phyloP scores from a whole-genome alignment of 495 filamentous ascomycete species.

The Neurospora tetrasperma region DNA sequence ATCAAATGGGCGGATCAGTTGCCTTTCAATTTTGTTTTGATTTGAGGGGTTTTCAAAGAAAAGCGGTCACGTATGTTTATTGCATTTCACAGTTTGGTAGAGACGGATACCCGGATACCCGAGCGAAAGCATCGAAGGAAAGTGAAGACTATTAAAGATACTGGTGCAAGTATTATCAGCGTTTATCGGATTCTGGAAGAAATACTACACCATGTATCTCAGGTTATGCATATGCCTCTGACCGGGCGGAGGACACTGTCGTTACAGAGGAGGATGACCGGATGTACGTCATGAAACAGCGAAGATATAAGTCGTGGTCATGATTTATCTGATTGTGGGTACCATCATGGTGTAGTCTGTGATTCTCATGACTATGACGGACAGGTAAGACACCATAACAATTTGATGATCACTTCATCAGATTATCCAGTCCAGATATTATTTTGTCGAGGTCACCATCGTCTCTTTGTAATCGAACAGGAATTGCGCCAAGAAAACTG shows the following conservation, averaged over 20 bases:
- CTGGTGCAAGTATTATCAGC: not conserved
- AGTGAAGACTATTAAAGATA: not conserved
- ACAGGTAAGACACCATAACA: not conserved
- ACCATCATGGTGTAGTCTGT: not conserved
- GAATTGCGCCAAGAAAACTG: too few relatives aligned
- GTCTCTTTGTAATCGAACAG: too few relatives aligned
- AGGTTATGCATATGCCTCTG: not conserved
- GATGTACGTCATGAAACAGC: not conserved
- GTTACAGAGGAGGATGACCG: not conserved
- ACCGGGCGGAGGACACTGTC: not conserved
- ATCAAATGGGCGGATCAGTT: not conserved
- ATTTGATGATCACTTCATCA: not conserved
- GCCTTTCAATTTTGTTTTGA: not conserved
- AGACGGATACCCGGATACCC: not conserved
- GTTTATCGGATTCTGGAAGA: not conserved
- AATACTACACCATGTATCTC: slow-evolving; percentile 7
- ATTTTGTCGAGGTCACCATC: too few relatives aligned
- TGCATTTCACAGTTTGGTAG: not conserved
- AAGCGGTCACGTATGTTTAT: not conserved
- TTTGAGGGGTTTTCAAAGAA: not conserved
- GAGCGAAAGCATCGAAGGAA: not conserved
- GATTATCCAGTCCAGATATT: not conserved
- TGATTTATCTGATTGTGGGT: not conserved
- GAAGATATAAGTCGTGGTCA: not conserved
- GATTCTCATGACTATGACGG: not conserved